Base-by-base conservation (phyloP, 1,284 basidiomycete species). In the Ganoderma multipileum region DNA sequence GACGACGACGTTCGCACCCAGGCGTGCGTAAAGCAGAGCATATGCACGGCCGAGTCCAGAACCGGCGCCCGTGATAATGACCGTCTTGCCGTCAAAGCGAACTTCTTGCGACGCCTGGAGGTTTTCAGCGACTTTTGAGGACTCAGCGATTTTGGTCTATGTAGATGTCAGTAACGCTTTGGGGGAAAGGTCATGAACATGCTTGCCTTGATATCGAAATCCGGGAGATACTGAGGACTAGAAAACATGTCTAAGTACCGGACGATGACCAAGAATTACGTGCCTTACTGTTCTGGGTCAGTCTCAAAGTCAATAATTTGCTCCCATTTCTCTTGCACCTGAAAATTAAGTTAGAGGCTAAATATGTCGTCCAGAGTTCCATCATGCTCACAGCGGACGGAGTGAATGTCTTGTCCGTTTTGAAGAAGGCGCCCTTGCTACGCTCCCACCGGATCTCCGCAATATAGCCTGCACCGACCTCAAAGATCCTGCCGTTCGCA, bases 1-100 rank as follows among this genome's bases (percentile, higher is more conserved):
- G 69, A 99, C 90, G 54, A 99, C 95, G 42, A 99, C 95, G 77
- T 98, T 99, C 28, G 96, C 97, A 39, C 98, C 98, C 5, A 97
- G 88, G 71, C 88, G 90, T 54, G 87, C 95, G 77, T 94, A 99
- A 91, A 98, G 94, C 67, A 92, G 85, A 0, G 98, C 95, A 79
- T 99, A 98, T 5, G 91, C 90, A 59, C 96, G 91, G 33, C 98
- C 98, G 41, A 99, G 91, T 67, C 96, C 97, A 39, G 92, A 94
- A 54, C 96, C 96, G 18, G 95, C 94, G 63, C 98, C 98, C 2
- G 98, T 99, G 76, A 99, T 88, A 74, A 99, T 91, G 68, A 95
- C 95, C 3, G 96, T 98, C 85, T 98, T 91, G 59, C 91, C 93
- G 73, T 95, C 93, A 80, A 94, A 99, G 36, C 90, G 88, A 67